Base-by-base conservation (phyloP, 768 basidiomycete species). In the Calocybe gangraenosa region DNA sequence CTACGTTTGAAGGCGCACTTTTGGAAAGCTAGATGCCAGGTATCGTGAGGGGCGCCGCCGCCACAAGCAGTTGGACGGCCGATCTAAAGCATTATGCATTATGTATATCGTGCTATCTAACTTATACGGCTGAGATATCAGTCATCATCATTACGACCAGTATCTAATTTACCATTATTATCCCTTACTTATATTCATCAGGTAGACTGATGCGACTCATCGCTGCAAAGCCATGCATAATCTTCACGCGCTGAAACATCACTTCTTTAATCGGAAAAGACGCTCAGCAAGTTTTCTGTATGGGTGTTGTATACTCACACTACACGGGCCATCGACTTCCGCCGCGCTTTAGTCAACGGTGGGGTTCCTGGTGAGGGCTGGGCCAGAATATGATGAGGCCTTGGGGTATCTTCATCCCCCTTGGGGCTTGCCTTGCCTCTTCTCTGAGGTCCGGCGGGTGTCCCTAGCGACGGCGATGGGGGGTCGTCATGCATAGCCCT, bases 221-320 rank as follows among this genome's bases (percentile, higher is more conserved):
- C 62, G 23, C 58, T 60, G 35, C 62, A 47, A 19, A 65, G 49
- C 64, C 64, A 65, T 3, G 53, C 44, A 50, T 55, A 25, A 38
- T 25, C 40, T 21, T 49, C 41, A 10, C 38, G n/a, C n/a, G n/a
- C n/a, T n/a, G n/a, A n/a, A n/a, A n/a, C n/a, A 23, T 2, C 31
- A 33, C 15, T 37, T 36, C 19, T 18, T 34, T 1, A 20, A 40
- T 2, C 42, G 36, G 22, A 18, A 19, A 3, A 22, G 11, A 28
- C 11, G 11, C 25, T 28, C 25, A n/a, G n/a, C 25, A 11, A 28
- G 25, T 11, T 28, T 11, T n/a, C 7, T 35, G 6, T n/a, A 35
- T 18, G 14, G n/a, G 14, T 7, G 17, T 14, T 18, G 14, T 5
- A n/a, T 25, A 45, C 44, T 34, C 18, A 43, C 50, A 19, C 39